These are phyloP conservation scores for Wickerhamiella sergipiensis DNA, from an alignment of 805 yeast genomes.

Conservation along the genomic window DNA sequence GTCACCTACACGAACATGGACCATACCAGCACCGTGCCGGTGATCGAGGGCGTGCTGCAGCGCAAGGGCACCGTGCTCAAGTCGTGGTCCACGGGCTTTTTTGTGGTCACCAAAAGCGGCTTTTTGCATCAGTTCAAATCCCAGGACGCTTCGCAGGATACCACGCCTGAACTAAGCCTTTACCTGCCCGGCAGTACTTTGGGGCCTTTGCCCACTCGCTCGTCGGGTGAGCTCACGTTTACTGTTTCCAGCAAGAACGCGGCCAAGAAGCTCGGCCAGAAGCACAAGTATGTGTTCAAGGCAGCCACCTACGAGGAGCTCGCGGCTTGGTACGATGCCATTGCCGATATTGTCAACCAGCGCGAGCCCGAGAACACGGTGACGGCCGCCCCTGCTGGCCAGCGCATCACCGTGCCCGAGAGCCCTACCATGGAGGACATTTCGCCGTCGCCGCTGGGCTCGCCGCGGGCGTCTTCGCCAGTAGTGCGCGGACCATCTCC, in stretches of 20 bases:
- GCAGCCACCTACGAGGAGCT: conserved; percentile 34
- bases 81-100: conserved; percentile 29
- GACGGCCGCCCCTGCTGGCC: not conserved
- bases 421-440: not conserved
- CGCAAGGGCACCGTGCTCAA: conserved; percentile 32
- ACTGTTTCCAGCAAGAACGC: conserved; percentile 31
- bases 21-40: conserved; percentile 30
- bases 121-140: conserved; percentile 35
- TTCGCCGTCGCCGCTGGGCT: not conserved
- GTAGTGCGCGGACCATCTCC: not conserved
- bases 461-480: not conserved
- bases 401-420: not conserved
- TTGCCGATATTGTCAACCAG: conserved; percentile 7
- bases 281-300: conserved; percentile 28
- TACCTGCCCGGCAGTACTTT: conserved; percentile 34
- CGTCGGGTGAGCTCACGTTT: conserved; percentile 28
- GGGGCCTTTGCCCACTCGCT: conserved; percentile 20
- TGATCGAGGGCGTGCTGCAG: conserved; percentile 33
- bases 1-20: conserved; percentile 28
- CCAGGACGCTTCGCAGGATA: conserved; percentile 29
- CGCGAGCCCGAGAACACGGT: not conserved
- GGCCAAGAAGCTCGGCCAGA: conserved; percentile 18
- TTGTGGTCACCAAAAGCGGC: conserved; percentile 33
- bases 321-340: conserved; percentile 33
- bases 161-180: conserved; percentile 31